Evolutionary conservation across 257 asterid genomes (phyloP), one percentile per base, ranked within the genome.

Genomic region (Lantana camara): DNA sequence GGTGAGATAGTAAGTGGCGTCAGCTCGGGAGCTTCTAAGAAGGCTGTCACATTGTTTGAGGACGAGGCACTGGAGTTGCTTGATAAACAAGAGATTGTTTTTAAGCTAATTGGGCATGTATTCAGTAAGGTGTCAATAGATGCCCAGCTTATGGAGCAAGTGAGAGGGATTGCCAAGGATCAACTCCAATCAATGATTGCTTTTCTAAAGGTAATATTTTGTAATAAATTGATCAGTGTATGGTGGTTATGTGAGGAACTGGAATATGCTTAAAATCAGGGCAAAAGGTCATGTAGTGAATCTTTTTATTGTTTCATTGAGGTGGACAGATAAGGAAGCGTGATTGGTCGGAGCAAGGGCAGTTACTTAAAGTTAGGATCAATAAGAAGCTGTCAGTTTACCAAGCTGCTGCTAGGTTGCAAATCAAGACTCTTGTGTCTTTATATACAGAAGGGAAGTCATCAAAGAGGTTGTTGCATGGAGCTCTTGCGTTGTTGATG

Each of bases 321-420:
- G 38, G 38, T 61, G 77, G 64, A 72, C 89, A 94, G 99, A 84
- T 85, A 65, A 83, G 91, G 77, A 90, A 87, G 87, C 86, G 88
- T 7, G 96, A 86, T 70, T 94, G 99, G 99, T 72, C 96, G 3
- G 95, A 83, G 74, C 97, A 94, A 63, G 99, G 99, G 69, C 97
- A 85, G 57, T 66, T 65, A 61, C 78, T 94, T 74, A 94, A 86
- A 90, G 85, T 74, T 44, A 90, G 90, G 86, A 83, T 94, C 69
- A 86, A 84, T 32, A 77, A 77, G 50, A 88, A 88, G 75, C 85
- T 94, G 57, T 82, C 97, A 38, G 97, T 82, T 68, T 94, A 85
- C 75, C 96, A 85, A 69, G 91, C 99, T 34, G 97, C 95, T 49
- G 83, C 86, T 46, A 72, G 73, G 60, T 77, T 94, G 80, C 97